Percentiles rank a stretch among this genome's conserved stretches.
Evolutionary conservation across 257 asterid genomes (phyloP).

Genomic region (Asclepias syriaca): DNA sequence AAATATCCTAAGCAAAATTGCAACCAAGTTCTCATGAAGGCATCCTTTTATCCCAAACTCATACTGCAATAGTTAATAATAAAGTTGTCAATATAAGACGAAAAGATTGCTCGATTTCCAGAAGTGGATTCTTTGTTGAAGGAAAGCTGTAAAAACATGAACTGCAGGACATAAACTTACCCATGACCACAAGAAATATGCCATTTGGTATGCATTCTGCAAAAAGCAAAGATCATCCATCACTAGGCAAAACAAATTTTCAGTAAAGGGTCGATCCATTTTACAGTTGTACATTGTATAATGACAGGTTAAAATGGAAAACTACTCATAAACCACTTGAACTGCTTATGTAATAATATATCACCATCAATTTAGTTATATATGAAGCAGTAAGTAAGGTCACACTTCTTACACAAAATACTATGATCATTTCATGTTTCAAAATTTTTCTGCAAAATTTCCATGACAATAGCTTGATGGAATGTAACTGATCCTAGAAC

Average conservation of each 20-base stretch:
- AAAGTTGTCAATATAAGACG: background rate
- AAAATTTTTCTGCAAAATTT: too few species aligned
- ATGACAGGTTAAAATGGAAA: background rate
- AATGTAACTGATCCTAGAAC: too few species aligned
- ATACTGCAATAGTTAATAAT: conserved; percentile 35
- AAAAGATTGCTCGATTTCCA: background rate
- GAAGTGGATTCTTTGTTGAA: background rate
- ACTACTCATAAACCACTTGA: too few species aligned
- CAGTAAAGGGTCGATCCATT: background rate
- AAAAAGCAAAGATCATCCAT: background rate
- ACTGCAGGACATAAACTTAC: conserved; percentile 20
- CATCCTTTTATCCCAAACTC: conserved; percentile 52
- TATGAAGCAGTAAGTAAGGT: too few species aligned
- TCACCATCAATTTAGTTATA: too few species aligned
- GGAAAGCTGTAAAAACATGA: background rate
- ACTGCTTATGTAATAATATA: too few species aligned
- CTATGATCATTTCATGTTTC: too few species aligned
- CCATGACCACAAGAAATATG: conserved; percentile 71
- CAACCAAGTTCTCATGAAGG: conserved; percentile 45
- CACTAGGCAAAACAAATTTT: background rate
- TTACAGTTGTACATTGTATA: background rate
- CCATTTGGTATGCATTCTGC: conserved; percentile 76
- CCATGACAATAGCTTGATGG: too few species aligned
- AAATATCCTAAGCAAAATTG: conserved; percentile 38
- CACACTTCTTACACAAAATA: too few species aligned